phyloP scores from a whole-genome alignment of 768 basidiomycete genomes.

The Tricholoma bakamatsutake region DNA sequence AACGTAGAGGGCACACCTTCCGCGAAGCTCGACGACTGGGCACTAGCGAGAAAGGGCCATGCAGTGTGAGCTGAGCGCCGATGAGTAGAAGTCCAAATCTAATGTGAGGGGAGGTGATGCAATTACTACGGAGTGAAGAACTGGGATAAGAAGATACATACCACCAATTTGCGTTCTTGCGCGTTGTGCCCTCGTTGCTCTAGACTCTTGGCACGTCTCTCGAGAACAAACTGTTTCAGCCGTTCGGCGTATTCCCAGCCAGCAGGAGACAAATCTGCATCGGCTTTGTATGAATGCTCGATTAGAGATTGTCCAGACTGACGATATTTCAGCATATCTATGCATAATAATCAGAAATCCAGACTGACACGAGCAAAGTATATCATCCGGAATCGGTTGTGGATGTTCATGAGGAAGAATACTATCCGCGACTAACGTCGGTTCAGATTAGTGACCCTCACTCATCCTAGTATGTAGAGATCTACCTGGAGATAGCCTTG shows the following conservation, averaged over 20 bases:
- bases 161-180: constrained; percentile 57
- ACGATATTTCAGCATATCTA: constrained; percentile 1
- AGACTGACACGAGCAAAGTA: constrained; percentile 87
- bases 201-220: constrained; percentile 70
- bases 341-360: not conserved
- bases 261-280: constrained; percentile 90
- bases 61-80: constrained; percentile 92
- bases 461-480: not conserved
- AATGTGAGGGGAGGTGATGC: not conserved
- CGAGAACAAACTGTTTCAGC: constrained; percentile 85
- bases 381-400: constrained; percentile 87
- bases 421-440: constrained; percentile 77
- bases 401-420: constrained; percentile 99
- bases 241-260: constrained; percentile 95
- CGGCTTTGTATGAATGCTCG: constrained; percentile 98
- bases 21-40: constrained; percentile 15
- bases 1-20: constrained; percentile 6
- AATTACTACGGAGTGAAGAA: not conserved
- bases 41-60: constrained; percentile 76
- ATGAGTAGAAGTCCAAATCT: constrained; percentile 98
- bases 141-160: constrained; percentile 28
- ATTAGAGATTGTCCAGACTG: constrained; percentile 98
- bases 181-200: constrained; percentile 66
- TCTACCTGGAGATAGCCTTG: constrained; percentile 82
- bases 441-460: constrained; percentile 2